A percentile compares a stretch with the other conserved stretches of the same genome.
phyloP scores from a whole-genome alignment of 2,329 filamentous ascomycete species.

The Colletotrichum camelliae region DNA sequence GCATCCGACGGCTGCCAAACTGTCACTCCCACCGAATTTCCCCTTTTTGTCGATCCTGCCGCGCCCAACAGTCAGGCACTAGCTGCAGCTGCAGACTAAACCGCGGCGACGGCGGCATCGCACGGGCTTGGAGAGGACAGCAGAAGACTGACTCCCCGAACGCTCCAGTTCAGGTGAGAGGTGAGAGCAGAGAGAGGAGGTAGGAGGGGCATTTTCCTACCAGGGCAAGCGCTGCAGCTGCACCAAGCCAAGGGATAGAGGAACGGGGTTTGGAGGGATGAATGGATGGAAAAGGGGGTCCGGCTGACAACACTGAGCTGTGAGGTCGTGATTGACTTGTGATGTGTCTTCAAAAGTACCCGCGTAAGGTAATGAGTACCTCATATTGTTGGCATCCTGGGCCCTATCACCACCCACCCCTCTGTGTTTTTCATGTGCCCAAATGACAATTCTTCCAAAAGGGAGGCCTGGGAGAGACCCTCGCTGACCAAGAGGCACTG shows the following conservation, averaged over 20 bases:
- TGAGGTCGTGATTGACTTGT: background rate
- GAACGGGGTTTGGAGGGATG: background rate
- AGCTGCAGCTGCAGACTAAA: background rate
- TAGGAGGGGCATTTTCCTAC: background rate
- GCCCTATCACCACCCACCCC: constrained; percentile 1
- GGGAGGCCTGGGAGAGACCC: background rate
- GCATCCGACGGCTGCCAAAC: background rate
- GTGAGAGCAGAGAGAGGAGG: background rate
- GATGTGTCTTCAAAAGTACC: background rate
- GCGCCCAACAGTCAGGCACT: background rate
- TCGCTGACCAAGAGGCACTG: background rate
- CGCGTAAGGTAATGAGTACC: background rate
- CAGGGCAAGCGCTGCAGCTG: background rate
- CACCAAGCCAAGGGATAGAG: background rate
- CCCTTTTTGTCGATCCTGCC: background rate
- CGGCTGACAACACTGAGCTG: background rate
- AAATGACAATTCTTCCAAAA: background rate
- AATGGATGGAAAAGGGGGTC: background rate
- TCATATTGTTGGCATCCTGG: background rate
- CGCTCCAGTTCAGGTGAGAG: background rate
- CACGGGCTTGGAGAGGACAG: background rate
- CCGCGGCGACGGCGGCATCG: background rate
- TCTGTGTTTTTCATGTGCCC: background rate
- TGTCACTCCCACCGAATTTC: background rate
- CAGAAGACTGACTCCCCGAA: background rate